Base-by-base conservation (phyloP, 163 green algal genomes). In the Volvox carteri region DNA sequence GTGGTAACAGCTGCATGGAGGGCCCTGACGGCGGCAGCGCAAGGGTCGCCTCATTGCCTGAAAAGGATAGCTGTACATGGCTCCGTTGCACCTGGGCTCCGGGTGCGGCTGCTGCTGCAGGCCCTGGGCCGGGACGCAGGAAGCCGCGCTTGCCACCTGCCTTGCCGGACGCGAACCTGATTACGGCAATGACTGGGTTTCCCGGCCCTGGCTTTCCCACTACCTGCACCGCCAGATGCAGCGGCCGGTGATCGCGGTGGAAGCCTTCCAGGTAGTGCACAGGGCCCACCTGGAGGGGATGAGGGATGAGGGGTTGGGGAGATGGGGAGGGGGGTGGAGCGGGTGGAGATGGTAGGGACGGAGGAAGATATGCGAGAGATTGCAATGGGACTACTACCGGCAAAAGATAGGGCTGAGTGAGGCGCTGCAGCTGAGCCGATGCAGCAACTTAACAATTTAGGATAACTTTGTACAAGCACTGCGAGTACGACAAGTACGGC, bases 181-280 rank as follows among this genome's bases (percentile, higher is more conserved):
- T 1, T 16, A 87, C 50, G 30, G 46, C 62, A 19, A 30, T 68
- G n/a, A 87, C n/a, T 4, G 62, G 62, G 33, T 87, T 78, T 18
- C 80, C 62, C 1, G 80, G 44, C 23, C 80, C 80, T 37, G 80
- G 80, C 62, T 78, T 78, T n/a, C 80, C 80, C 0, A 87, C 80
- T 16, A 87, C 80, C 44, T 87, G 80, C 19, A 87, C 80, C 0
- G 80, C 62, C 30, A 87, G n/a, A 11, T 21, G 50, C 39, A 78
- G 19, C 11, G 62, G 44, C 12, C 52, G 65, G 44, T 50, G n/a
- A 62, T 87, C 80, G 2, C 80, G 60, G 39, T 87, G 80, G 42
- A 68, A 68, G 19, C 44, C 80, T 0, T 70, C 44, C 80, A 87
- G 44, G 37, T 70, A 42, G 65, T 87, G 80, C 4, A 78, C 62